Conservation (phyloP, 2,329 filamentous ascomycete species). For the Alternaria gaisen region DNA sequence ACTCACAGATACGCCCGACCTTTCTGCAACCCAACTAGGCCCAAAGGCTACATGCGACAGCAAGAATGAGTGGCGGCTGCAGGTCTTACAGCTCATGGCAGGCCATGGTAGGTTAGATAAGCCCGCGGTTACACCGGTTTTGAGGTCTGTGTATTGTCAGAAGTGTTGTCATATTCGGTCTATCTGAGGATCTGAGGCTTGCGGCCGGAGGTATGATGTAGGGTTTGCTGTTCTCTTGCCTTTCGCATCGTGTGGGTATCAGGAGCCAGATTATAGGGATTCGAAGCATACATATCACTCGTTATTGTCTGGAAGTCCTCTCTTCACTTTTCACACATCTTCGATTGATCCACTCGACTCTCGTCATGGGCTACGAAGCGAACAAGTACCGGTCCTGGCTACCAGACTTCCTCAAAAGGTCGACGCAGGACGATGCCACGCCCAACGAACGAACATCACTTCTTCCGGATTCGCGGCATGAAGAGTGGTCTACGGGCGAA, state of each 20-base stretch:
- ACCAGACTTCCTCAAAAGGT: constrained; percentile 35
- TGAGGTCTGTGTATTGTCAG: constrained; percentile 31
- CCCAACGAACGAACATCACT: constrained; percentile 56
- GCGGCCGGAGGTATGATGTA: constrained; percentile 15
- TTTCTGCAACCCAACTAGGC: constrained; percentile 28
- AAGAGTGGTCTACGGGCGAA: constrained; percentile 49
- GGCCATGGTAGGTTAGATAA: constrained; percentile 5
- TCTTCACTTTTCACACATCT: neutral
- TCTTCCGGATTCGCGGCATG: constrained; percentile 51
- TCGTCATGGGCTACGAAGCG: constrained; percentile 34
- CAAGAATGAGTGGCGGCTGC: constrained; percentile 26
- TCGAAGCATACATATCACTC: constrained; percentile 5
- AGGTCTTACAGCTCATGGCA: constrained; percentile 21
- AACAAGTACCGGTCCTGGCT: constrained; percentile 40
- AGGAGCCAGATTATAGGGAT: neutral
- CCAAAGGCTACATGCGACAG: constrained; percentile 29
- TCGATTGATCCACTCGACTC: neutral
- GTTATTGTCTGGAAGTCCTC: neutral
- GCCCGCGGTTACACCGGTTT: constrained; percentile 31
- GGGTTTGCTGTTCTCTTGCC: constrained; percentile 20
- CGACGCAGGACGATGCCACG: constrained; percentile 27
- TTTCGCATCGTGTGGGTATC: constrained; percentile 8
- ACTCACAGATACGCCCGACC: constrained; percentile 22
- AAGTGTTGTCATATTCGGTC: constrained; percentile 33
- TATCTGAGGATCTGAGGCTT: constrained; percentile 25